Evolutionary conservation across 345 rosid species (phyloP).

Genomic region (Syzygium jambos): DNA sequence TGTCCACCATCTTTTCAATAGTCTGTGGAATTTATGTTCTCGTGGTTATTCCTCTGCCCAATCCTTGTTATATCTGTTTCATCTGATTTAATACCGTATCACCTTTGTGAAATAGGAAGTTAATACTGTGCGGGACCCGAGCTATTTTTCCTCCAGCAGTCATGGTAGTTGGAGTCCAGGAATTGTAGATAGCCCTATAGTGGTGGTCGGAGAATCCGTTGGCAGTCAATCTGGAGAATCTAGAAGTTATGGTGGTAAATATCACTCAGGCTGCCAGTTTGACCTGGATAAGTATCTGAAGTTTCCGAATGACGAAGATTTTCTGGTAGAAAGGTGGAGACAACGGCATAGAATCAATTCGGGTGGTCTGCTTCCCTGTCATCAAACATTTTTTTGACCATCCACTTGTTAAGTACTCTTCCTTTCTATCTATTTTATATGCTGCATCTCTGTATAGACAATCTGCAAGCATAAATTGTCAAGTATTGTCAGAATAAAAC

Average conservation of each 20-base stretch:
- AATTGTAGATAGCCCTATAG: conserved; percentile 11
- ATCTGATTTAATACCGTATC: background rate
- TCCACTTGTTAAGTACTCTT: background rate
- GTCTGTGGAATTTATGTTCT: background rate
- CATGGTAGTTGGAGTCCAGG: conserved; percentile 78
- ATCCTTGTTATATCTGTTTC: background rate
- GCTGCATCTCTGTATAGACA: background rate
- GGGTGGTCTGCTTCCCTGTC: conserved; percentile 57
- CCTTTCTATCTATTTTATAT: background rate
- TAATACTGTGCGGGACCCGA: conserved; percentile 23
- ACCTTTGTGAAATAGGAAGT: conserved; percentile 25
- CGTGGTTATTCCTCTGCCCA: background rate
- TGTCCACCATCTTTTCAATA: background rate
- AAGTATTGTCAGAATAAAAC: background rate
- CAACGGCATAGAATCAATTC: conserved; percentile 60
- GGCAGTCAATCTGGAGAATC: conserved; percentile 12
- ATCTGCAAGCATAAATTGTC: background rate
- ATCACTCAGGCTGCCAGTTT: conserved; percentile 5
- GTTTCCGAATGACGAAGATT: conserved; percentile 37
- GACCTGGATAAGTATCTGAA: conserved; percentile 62
- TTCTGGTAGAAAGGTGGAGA: conserved; percentile 54
- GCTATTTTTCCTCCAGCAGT: conserved; percentile 49
- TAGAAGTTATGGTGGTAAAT: background rate
- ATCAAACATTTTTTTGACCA: conserved; percentile 26
- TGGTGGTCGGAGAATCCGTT: conserved; percentile 12